Evolutionary conservation across 1,139 yeast genomes (phyloP), one percentile per base, ranked within the genome.

Genomic region (Diutina neorugosa): DNA sequence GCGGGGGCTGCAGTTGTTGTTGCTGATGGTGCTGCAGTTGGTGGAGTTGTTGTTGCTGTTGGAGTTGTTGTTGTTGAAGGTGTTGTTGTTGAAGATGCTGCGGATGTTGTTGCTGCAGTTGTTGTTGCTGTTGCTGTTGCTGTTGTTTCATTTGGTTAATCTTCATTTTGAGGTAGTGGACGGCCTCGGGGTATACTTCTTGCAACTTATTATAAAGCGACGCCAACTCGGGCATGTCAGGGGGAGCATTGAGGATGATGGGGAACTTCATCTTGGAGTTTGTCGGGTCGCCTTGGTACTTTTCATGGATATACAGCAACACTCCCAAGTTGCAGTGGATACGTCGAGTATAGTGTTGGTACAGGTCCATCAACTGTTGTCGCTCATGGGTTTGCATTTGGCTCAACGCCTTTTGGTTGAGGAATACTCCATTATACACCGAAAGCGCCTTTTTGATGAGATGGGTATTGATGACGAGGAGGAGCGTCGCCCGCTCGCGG

Each of bases 271-370:
- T 63, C 60, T 71, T 63, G 11, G 64, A 63, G 51, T 65, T 69
- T n/a, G 67, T 59, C n/a, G 55, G 53, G 52, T 57, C 56, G 42
- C 55, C 54, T 54, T 78, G 77, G 59, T 78, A 78, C 55, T 73
- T 70, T 55, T 78, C 83, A 57, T 78, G 78, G 44, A 80, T 70
- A 52, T 73, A 75, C 7, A 80, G 76, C 54, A 80, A 67, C 52
- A 79, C 81, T 11, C 79, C 68, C 54, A 80, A 64, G 59, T 80
- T 80, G 59, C 80, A 76, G 59, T 79, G 83, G 34, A 79, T 69
- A 57, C 84, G 66, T 53, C 79, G 68, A 19, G 78, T 71, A 57
- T 77, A 76, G 57, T 77, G 75, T 58, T 74, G 78, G 61, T 75
- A 78, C 56, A 72, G 69, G 48, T 77, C 81, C 52, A 72, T 63